Conservation (phyloP, 1,284 basidiomycete species). For the Cutaneotrichosporon dermatis region DNA sequence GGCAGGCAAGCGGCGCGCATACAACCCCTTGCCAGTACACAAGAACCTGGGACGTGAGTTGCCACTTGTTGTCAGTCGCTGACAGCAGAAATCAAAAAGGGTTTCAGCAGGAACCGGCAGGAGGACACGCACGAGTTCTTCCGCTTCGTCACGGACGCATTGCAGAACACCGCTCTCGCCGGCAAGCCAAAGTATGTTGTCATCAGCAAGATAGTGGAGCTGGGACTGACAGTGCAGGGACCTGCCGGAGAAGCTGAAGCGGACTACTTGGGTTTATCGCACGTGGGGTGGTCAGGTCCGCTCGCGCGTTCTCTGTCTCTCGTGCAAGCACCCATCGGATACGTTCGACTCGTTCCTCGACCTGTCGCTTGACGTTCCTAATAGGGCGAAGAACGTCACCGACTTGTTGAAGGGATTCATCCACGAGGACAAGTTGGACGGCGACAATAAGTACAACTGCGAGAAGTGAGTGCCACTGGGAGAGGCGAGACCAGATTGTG, state of each 20-base stretch:
- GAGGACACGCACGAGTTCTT: conserved; percentile 99
- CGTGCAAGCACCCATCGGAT: conserved; percentile 84
- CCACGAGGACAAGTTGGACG: conserved; percentile 74
- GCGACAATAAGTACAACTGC: conserved; percentile 95
- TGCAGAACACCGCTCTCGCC: conserved; percentile 78
- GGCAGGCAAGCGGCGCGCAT: conserved; percentile 23
- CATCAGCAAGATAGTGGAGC: not conserved
- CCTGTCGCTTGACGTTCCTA: conserved; percentile 76
- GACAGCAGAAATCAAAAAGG: conserved; percentile 75
- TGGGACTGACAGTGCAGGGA: conserved; percentile 54
- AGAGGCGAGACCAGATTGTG: no score
- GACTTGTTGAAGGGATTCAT: conserved; percentile 80
- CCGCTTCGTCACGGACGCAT: conserved; percentile 84
- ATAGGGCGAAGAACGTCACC: conserved; percentile 57
- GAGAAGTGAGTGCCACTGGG: conserved; percentile 67
- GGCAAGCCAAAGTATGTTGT: conserved; percentile 61
- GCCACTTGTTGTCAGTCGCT: not conserved
- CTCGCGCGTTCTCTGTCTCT: conserved; percentile 84
- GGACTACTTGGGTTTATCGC: conserved; percentile 90
- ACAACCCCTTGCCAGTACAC: conserved; percentile 61
- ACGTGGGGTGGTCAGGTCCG: conserved; percentile 90
- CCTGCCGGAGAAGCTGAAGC: conserved; percentile 70
- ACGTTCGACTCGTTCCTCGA: conserved; percentile 95
- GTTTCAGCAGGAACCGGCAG: conserved; percentile 84
- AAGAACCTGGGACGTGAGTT: conserved; percentile 64